phyloP scores from a whole-genome alignment of 768 basidiomycete genomes.

The Calocera viscosa region DNA sequence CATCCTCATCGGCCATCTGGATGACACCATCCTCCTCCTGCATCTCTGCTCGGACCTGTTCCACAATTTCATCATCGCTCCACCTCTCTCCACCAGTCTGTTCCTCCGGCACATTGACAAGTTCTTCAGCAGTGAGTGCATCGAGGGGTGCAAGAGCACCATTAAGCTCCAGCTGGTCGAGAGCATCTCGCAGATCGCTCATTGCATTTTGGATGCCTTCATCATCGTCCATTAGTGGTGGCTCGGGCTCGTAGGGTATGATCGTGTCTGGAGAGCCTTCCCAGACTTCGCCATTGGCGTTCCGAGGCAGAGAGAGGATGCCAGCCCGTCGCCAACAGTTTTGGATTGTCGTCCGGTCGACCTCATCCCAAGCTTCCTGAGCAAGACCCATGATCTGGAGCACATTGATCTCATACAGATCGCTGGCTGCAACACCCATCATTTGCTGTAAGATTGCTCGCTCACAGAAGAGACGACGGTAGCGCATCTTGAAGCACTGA shows the following conservation, averaged over 20 bases:
- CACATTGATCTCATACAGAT: slow-evolving; percentile 31
- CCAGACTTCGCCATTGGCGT: neutral
- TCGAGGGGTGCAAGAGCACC: neutral
- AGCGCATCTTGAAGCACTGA: slow-evolving; percentile 30
- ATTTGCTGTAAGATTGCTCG: slow-evolving; percentile 25
- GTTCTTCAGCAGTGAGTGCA: neutral
- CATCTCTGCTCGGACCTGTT: neutral
- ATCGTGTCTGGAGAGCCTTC: neutral
- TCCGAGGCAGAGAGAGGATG: slow-evolving; percentile 16
- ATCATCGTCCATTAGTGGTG: too few relatives aligned
- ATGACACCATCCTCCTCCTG: neutral
- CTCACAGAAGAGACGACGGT: slow-evolving; percentile 22
- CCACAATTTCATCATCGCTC: neutral
- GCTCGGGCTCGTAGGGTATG: neutral
- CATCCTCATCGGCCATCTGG: neutral
- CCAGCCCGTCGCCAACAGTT: slow-evolving; percentile 31
- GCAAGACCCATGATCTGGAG: slow-evolving; percentile 30
- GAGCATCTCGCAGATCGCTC: neutral
- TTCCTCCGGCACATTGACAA: neutral
- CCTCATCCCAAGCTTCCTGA: slow-evolving; percentile 25
- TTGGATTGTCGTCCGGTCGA: slow-evolving; percentile 25
- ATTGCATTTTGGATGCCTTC: neutral
- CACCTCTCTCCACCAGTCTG: neutral
- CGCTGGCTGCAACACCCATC: slow-evolving; percentile 18
- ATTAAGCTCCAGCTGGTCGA: neutral